These are phyloP conservation scores for Pyrenopolyporus hunteri DNA, from an alignment of 495 filamentous ascomycete genomes.

Conservation along the genomic window DNA sequence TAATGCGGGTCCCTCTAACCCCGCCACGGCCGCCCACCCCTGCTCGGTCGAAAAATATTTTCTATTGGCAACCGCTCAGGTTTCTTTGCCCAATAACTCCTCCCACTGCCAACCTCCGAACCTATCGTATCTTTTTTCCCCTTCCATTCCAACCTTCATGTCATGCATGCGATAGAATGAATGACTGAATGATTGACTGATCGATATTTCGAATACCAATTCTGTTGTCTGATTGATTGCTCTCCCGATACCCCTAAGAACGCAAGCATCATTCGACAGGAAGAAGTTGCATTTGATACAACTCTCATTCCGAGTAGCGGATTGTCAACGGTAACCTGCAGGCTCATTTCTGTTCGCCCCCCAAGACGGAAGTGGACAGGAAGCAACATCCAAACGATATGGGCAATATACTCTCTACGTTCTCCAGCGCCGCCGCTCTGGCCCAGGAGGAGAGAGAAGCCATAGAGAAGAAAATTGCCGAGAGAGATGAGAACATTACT, in stretches of 20 bases:
- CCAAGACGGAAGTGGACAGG: background rate
- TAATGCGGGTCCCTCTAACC: constrained; percentile 9
- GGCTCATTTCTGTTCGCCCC: background rate
- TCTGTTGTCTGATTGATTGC: constrained; percentile 33
- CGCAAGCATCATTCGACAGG: constrained; percentile 8
- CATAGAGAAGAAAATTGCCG: constrained; percentile 48
- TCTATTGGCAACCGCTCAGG: constrained; percentile 15
- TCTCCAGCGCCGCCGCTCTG: constrained; percentile 23
- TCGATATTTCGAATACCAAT: constrained; percentile 18
- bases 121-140: constrained; percentile 37
- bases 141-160: constrained; percentile 18
- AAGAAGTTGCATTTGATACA: background rate
- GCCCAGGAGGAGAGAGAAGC: constrained; percentile 46
- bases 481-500: constrained; percentile 46
- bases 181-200: constrained; percentile 25
- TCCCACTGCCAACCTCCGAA: constrained; percentile 1
- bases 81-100: constrained; percentile 5
- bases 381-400: constrained; percentile 12
- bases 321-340: background rate
- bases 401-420: constrained; percentile 36
- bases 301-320: background rate
- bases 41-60: constrained; percentile 19
- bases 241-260: constrained; percentile 16
- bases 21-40: background rate
- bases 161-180: constrained; percentile 33